Conservation (phyloP, 805 yeast genomes). For the Diddensiella transvaalensis region DNA sequence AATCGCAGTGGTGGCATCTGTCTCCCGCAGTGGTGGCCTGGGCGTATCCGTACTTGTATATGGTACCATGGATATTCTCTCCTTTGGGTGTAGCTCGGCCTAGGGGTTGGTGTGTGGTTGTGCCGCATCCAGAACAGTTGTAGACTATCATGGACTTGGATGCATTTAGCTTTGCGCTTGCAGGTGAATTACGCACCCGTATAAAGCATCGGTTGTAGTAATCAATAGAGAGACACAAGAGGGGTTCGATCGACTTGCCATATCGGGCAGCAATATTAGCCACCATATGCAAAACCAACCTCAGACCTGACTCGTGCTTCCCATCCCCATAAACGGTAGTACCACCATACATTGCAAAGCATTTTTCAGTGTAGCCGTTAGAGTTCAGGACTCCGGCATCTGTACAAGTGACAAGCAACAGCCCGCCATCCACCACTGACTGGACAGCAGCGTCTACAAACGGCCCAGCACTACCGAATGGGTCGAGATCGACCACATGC, state of each 20-base stretch:
- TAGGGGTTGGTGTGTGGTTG: slow-evolving; percentile 65
- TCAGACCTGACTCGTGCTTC: slow-evolving; percentile 88
- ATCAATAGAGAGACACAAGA: slow-evolving; percentile 81
- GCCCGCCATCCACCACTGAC: slow-evolving; percentile 76
- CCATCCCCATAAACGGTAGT: slow-evolving; percentile 80
- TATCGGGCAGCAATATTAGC: slow-evolving; percentile 85
- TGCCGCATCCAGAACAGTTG: slow-evolving; percentile 84
- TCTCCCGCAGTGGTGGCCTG: slow-evolving; percentile 55
- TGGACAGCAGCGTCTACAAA: slow-evolving; percentile 91
- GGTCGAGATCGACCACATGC: slow-evolving; percentile 91
- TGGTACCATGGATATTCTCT: slow-evolving; percentile 8
- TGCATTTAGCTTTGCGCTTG: slow-evolving; percentile 74
- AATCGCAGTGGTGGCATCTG: slow-evolving; percentile 67
- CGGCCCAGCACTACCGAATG: slow-evolving; percentile 97
- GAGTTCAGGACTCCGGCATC: slow-evolving; percentile 96
- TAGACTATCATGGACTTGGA: slow-evolving; percentile 73
- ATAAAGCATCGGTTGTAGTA: slow-evolving; percentile 87
- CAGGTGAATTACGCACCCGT: slow-evolving; percentile 71
- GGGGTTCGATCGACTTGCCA: slow-evolving; percentile 82
- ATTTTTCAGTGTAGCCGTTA: slow-evolving; percentile 92
- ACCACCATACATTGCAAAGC: slow-evolving; percentile 93
- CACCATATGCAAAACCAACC: slow-evolving; percentile 75
- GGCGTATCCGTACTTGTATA: slow-evolving; percentile 46
- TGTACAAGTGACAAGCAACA: slow-evolving; percentile 89
- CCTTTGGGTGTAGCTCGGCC: slow-evolving; percentile 50